Conservation (phyloP, 179 eudicot species). For the Amaranthus tricolor region DNA sequence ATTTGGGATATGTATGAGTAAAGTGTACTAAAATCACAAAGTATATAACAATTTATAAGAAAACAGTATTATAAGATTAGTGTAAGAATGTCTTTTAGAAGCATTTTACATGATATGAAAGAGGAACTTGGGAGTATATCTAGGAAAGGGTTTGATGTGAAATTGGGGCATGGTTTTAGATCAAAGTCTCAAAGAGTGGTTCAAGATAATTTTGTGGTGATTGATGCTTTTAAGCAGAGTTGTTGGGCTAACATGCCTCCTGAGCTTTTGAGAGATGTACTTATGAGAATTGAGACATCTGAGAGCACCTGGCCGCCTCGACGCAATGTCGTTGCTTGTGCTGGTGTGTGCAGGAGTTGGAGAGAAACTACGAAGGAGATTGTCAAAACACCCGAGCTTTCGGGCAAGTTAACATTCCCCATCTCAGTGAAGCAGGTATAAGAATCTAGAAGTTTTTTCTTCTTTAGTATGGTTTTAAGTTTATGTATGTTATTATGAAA, state of each 20-base stretch:
- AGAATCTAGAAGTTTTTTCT: background rate
- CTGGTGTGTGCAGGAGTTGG: constrained; percentile 88
- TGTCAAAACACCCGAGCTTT: constrained; percentile 58
- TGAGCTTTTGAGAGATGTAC: constrained; percentile 81
- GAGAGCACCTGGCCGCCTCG: constrained; percentile 69
- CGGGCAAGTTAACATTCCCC: constrained; percentile 74
- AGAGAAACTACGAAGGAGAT: constrained; percentile 82
- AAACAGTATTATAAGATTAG: background rate
- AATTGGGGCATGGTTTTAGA: constrained; percentile 53
- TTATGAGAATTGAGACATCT: constrained; percentile 70
- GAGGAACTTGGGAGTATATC: constrained; percentile 74
- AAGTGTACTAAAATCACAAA: constrained; percentile 1
- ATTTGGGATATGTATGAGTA: background rate
- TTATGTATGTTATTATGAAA: background rate
- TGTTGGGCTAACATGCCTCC: constrained; percentile 91
- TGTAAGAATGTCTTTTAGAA: constrained; percentile 55
- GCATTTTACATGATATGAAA: constrained; percentile 75
- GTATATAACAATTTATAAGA: background rate
- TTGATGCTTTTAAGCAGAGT: constrained; percentile 64
- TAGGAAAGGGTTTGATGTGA: constrained; percentile 60
- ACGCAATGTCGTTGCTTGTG: constrained; percentile 71
- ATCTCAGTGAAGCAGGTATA: constrained; percentile 87
- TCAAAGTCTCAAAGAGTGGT: constrained; percentile 72
- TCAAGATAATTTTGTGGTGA: constrained; percentile 42
- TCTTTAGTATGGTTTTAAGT: background rate